Evolutionary conservation across 2,329 filamentous ascomycete genomes (phyloP).

Genomic region (Aureobasidium sp.): DNA sequence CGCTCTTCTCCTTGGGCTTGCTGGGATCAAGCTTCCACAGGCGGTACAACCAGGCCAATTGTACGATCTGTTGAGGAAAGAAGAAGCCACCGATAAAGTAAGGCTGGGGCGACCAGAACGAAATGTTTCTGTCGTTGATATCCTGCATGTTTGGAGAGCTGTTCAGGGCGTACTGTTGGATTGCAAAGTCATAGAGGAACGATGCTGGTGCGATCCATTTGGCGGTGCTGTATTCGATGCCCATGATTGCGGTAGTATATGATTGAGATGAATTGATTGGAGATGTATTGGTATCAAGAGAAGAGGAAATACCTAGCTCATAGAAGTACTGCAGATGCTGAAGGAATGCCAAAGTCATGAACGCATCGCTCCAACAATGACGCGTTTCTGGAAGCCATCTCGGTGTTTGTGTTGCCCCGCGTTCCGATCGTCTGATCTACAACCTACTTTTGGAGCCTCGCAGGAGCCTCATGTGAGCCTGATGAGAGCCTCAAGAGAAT

Average conservation of each 20-base stretch:
- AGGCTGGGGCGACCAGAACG: constrained; percentile 65
- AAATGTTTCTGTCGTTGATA: constrained; percentile 63
- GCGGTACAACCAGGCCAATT: constrained; percentile 64
- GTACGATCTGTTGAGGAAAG: constrained; percentile 66
- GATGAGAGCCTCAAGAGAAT: neutral
- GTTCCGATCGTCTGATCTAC: constrained; percentile 1
- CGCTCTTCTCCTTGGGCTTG: constrained; percentile 43
- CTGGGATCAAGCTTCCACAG: constrained; percentile 56
- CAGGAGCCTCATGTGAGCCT: constrained; percentile 14
- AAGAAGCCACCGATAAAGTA: constrained; percentile 69
- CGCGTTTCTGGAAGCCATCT: neutral
- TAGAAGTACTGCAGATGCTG: neutral
- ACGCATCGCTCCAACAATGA: constrained; percentile 4
- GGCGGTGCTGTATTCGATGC: constrained; percentile 59
- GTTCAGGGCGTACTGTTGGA: constrained; percentile 67
- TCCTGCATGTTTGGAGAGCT: constrained; percentile 65
- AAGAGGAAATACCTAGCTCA: neutral
- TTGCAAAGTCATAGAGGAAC: constrained; percentile 63
- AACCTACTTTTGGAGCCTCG: neutral
- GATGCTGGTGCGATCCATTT: constrained; percentile 60
- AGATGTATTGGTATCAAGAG: neutral
- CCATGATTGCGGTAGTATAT: constrained; percentile 46
- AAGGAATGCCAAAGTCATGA: constrained; percentile 19
- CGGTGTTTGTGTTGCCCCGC: constrained; percentile 17
- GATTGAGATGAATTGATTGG: neutral